phyloP scores from a whole-genome alignment of 1,284 basidiomycete genomes.

The Fomitopsis schrenkii region DNA sequence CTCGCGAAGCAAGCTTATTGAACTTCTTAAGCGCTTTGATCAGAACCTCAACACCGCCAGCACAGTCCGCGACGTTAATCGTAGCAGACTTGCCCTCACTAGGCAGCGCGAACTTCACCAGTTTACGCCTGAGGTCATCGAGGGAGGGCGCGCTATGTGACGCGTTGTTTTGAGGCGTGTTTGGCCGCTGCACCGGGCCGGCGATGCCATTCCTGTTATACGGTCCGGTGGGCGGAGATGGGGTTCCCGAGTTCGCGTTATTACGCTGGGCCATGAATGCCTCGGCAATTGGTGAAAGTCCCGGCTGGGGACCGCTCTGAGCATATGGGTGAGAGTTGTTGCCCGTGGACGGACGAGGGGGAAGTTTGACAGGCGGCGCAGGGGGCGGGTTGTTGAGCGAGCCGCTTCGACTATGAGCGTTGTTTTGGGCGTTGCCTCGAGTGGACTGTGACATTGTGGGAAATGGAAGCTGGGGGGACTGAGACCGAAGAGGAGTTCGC shows the following conservation, averaged over 20 bases:
- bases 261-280: conserved; percentile 41
- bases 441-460: conserved; percentile 29
- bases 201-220: conserved; percentile 45
- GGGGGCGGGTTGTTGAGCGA: conserved; percentile 34
- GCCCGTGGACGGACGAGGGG: conserved; percentile 34
- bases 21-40: conserved; percentile 88
- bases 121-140: conserved; percentile 75
- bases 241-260: conserved; percentile 35
- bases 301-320: conserved; percentile 25
- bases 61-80: conserved; percentile 77
- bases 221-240: conserved; percentile 46
- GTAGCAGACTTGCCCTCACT: conserved; percentile 75
- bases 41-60: conserved; percentile 79
- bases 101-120: conserved; percentile 83
- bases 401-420: conserved; percentile 34
- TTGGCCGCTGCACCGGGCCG: conserved; percentile 41
- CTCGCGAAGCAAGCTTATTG: conserved; percentile 56
- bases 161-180: conserved; percentile 27
- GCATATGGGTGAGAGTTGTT: conserved; percentile 25
- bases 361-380: conserved; percentile 27
- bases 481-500: conserved; percentile 42
- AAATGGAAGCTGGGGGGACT: conserved; percentile 49
- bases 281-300: conserved; percentile 70
- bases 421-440: conserved; percentile 33
- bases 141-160: conserved; percentile 49